Evolutionary conservation across 1,139 yeast genomes (phyloP).

Genomic region (Taphrina confusa): DNA sequence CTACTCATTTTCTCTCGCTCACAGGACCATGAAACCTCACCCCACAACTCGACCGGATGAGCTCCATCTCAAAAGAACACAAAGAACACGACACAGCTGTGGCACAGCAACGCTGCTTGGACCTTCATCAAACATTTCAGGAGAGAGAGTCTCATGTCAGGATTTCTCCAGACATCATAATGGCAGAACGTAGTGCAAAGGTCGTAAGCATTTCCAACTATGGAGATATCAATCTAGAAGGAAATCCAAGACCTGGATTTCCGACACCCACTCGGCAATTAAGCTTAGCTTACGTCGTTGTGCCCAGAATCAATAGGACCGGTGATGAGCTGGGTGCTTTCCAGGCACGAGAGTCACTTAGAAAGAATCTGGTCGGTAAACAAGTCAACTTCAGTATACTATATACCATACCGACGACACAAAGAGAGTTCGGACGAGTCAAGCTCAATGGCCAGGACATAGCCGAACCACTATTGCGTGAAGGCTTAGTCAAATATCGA

Average conservation of each 20-base stretch:
- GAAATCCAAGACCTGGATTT: conserved; percentile 19
- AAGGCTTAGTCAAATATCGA: conserved; percentile 5
- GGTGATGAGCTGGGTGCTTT: conserved; percentile 24
- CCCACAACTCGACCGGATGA: not conserved
- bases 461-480: conserved; percentile 3
- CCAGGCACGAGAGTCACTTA: conserved; percentile 70
- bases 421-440: conserved; percentile 18
- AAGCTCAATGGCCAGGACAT: conserved; percentile 10
- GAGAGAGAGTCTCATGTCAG: not conserved
- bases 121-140: no score
- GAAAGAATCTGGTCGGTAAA: conserved; percentile 70
- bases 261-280: conserved; percentile 24
- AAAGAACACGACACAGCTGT: conserved; percentile 10
- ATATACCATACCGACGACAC: conserved; percentile 6
- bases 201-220: conserved; percentile 17
- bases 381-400: conserved; percentile 48
- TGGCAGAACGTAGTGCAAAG: conserved; percentile 24
- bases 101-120: no score
- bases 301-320: conserved; percentile 32
- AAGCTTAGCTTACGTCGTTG: conserved; percentile 32
- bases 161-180: not conserved
- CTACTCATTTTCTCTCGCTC: no score
- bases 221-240: conserved; percentile 22
- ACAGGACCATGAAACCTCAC: no score
- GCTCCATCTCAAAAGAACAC: not conserved